Percentiles rank a stretch among this genome's conserved stretches.
Conservation (phyloP, 495 filamentous ascomycete species). For the Talaromyces adpressus region DNA sequence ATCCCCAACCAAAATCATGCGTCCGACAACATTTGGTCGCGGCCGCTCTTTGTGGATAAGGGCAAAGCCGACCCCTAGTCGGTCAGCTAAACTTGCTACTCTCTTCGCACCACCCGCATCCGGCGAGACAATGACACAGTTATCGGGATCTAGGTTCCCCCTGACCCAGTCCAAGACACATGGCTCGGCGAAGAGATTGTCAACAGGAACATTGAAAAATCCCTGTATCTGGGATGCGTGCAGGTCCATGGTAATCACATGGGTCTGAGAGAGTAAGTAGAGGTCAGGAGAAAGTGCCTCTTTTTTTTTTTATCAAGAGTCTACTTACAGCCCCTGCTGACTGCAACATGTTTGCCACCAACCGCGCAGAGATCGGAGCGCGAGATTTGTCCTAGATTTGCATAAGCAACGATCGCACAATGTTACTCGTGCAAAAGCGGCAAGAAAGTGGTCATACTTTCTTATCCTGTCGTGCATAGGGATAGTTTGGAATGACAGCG, state of each 20-base stretch:
- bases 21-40: slow-evolving; percentile 75
- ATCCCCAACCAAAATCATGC: slow-evolving; percentile 84
- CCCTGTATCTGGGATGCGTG: slow-evolving; percentile 90
- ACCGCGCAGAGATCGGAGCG: slow-evolving; percentile 22
- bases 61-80: slow-evolving; percentile 71
- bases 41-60: slow-evolving; percentile 79
- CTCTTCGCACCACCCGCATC: slow-evolving; percentile 84
- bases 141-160: slow-evolving; percentile 60
- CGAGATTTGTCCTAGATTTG: slow-evolving; percentile 5
- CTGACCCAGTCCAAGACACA: slow-evolving; percentile 72
- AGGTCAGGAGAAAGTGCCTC: neutral
- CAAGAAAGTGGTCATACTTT: neutral
- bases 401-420: slow-evolving; percentile 6
- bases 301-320: neutral
- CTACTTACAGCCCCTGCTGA: slow-evolving; percentile 47
- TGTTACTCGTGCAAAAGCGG: neutral
- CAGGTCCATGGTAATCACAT: slow-evolving; percentile 76
- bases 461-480: slow-evolving; percentile 63
- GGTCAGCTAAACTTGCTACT: slow-evolving; percentile 77
- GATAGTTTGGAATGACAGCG: slow-evolving; percentile 80
- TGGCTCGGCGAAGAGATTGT: slow-evolving; percentile 69
- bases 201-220: slow-evolving; percentile 86
- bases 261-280: slow-evolving; percentile 47
- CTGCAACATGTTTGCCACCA: slow-evolving; percentile 30
- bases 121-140: slow-evolving; percentile 77